A percentile compares a stretch with the other conserved stretches of the same genome.
Conservation (phyloP, 441 rosid species). For the Populus hybrid region DNA sequence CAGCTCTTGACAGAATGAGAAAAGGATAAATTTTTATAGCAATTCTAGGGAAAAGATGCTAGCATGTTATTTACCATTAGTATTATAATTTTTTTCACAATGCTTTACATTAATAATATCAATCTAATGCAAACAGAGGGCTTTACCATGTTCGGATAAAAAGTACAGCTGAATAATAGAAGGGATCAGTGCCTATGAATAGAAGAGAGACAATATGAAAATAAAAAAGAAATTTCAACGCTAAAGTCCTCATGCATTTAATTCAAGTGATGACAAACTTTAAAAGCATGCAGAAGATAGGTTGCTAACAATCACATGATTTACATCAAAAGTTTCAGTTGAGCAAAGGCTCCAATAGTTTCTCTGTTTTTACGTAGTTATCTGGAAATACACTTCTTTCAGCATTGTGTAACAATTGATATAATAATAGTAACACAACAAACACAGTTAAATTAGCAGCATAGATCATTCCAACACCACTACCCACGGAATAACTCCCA, state of each 20-base stretch:
- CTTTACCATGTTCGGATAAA: not conserved
- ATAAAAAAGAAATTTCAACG: not conserved
- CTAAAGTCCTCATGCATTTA: not conserved
- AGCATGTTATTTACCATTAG: not conserved
- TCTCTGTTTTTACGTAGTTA: not conserved
- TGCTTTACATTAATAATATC: not conserved
- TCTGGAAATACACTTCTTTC: not conserved
- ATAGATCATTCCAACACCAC: conserved; percentile 1
- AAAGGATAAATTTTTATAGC: conserved; percentile 9
- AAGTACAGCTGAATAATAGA: not conserved
- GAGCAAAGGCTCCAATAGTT: not conserved
- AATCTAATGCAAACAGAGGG: not conserved
- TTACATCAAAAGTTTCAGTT: not conserved
- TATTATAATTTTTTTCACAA: not conserved
- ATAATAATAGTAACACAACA: not conserved
- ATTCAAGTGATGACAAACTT: not conserved
- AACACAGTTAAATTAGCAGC: not conserved
- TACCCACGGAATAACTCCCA: not conserved
- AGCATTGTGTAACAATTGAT: not conserved
- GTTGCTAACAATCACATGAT: not conserved
- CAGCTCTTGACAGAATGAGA: conserved; percentile 26
- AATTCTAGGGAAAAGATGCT: conserved; percentile 6
- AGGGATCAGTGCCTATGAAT: not conserved
- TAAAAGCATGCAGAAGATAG: not conserved
- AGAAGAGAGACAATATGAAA: not conserved